Base-by-base conservation (phyloP, 2,329 filamentous ascomycete genomes). In the Trichoderma guizhouense region DNA sequence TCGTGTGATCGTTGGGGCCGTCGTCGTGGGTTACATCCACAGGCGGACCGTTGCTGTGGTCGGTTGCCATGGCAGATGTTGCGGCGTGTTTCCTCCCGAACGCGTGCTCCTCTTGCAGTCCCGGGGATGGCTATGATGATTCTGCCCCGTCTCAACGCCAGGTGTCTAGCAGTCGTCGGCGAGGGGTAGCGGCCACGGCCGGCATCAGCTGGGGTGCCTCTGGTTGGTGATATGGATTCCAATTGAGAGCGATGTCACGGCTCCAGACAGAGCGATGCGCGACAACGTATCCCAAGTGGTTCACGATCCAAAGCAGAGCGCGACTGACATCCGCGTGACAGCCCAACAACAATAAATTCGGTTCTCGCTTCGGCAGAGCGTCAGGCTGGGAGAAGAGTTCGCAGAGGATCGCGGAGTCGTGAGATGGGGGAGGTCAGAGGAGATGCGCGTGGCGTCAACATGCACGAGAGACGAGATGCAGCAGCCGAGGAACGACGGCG, bases 1-100 rank as follows among this genome's bases (percentile, higher is more conserved):
- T 75, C 39, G 75, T 74, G 57, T 74, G 72, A 36, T 76, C 78
- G 62, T 76, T 75, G 36, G 75, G 76, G 58, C 75, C 74, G 57
- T 80, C 79, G 71, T 77, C 80, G 65, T 79, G 80, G 73, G 77
- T 75, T 75, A 79, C 80, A 74, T 84, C 83, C 78, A 76, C 77
- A 73, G 81, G 80, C 76, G 80, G 77, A 75, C 80, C 80, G 76
- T 81, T 81, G 75, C 84, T 83, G 78, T 86, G 84, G 74, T 84
- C 84, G 75, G 85, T 84, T 75, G 83, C 84, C 82, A 86, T 85
- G 71, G 75, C 77, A 76, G 74, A 73, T 74, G 77, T 74, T 75
- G 75, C 75, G 76, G 72, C 67, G 75, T 72, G 72, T 43, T 63
- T 69, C 63, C 72, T 71, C 69, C 69, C 70, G 66, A 69, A 51